Conservation (phyloP, 2,329 filamentous ascomycete genomes). For the Penicillium freii region DNA sequence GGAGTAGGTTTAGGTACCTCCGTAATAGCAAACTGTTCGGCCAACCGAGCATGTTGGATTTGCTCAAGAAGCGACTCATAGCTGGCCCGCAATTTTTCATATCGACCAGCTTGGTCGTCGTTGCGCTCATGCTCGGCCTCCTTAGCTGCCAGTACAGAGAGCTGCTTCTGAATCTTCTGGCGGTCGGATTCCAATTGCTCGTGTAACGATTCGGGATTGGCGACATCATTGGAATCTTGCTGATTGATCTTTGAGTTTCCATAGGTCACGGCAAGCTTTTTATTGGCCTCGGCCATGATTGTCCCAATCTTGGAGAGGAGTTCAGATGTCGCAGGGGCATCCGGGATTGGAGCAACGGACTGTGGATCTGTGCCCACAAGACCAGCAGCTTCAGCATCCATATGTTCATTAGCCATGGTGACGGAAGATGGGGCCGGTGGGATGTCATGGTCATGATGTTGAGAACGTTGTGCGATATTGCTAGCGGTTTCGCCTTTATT, state of each 20-base stretch:
- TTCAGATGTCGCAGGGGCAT: constrained; percentile 61
- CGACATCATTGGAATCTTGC: constrained; percentile 43
- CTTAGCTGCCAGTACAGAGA: constrained; percentile 35
- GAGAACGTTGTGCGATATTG: constrained; percentile 72
- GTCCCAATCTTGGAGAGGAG: constrained; percentile 68
- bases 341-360: constrained; percentile 37
- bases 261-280: constrained; percentile 59
- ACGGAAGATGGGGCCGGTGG: constrained; percentile 70
- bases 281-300: constrained; percentile 69
- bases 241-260: constrained; percentile 66
- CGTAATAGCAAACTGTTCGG: constrained; percentile 28
- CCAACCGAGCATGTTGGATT: constrained; percentile 40
- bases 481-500: constrained; percentile 78
- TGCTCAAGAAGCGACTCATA: constrained; percentile 48
- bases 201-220: constrained; percentile 43
- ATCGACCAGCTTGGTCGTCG: constrained; percentile 41
- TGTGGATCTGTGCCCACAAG: constrained; percentile 33
- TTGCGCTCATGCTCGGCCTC: constrained; percentile 38
- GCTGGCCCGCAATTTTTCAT: constrained; percentile 35
- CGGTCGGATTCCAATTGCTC: constrained; percentile 47
- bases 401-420: constrained; percentile 41
- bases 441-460: constrained; percentile 64
- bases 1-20: constrained; percentile 14
- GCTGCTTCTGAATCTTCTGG: constrained; percentile 43
- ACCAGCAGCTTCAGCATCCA: constrained; percentile 29